Evolutionary conservation across 2,329 filamentous ascomycete genomes (phyloP), one percentile per base, ranked within the genome.

Genomic region (Clonostachys chloroleuca): DNA sequence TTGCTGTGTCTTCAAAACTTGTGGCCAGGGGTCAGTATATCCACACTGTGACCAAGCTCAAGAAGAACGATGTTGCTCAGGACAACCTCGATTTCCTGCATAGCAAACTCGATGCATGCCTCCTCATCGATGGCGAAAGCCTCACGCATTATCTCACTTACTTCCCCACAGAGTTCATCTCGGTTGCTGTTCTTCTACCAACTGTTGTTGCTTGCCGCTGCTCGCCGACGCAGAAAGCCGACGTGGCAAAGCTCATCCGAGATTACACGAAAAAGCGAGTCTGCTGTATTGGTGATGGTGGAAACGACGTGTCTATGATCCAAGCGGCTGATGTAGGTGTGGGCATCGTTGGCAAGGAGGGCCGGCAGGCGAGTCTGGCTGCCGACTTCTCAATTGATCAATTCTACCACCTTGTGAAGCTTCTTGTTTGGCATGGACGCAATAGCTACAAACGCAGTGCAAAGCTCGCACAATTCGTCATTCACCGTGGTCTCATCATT

Each of bases 251-350:
- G 55, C 79, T 97, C 43, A 99, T 99, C 69, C 89, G 92, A 51
- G 81, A 87, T 44, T 86, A 89, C 67, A 99, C 94, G 17, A 91
- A 89, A 66, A 97, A 97, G 68, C 87, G 95, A 13, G 89, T 97
- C 14, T 96, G 92, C 69, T 97, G 94, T 62, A 99, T 99, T 56
- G 94, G 94, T 36, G 94, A 99, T 61, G 94, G 94, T 54, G 94
- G 95, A 57, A 99, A 99, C 68, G 95, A 99, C 64, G 94, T 99
- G 6, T 92, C 87, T 56, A 99, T 99, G 94, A 99, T 99, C 56
- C 94, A 97, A 73, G 92, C 94, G 8, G 94, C 95, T 1, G 94
- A 99, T 60, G 92, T 99, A 0, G 95, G 95, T 51, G 92, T 99
- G 24, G 94, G 94, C 51, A 99, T 99, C 52, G 94, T 97, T 1